Evolutionary conservation across 2,329 filamentous ascomycete genomes (phyloP), one percentile per base, ranked within the genome.

Genomic region (Orbilia oligospora): DNA sequence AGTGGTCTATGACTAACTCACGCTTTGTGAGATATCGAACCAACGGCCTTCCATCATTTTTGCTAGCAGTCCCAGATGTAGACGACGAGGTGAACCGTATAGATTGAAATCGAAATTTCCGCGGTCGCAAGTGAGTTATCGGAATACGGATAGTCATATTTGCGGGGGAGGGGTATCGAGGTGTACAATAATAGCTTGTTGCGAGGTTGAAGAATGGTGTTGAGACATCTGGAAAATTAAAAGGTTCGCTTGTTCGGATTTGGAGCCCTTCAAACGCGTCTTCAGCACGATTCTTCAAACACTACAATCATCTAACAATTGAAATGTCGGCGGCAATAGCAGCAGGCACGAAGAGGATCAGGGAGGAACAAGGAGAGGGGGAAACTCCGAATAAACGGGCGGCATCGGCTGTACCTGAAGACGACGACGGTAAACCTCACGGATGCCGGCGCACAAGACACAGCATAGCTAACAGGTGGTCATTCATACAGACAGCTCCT

Each of bases 401-500:
- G 27, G 68, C 69, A 12, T 69, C 68, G 12, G 63, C 61, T 18
- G 55, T 48, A 10, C 63, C 41, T 5, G 76, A 70, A 3, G 67
- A 77, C 5, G 75, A 73, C 24, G 76, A 73, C 53, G 76, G 76
- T 79, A 79, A 46, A 16, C n/a, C 12, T 9, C n/a, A 24, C 5
- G 20, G 9, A 5, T 24, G 6, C 55, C 18, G 36, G 22, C 27
- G 27, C 33, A 27, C 24, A 53, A 38, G 18, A 27, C 18, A 10
- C 24, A 16, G 58, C 5, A 33, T 16, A 14, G 33, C 63, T 67
- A 63, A 70, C 56, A 16, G 14, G n/a, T 14, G 64, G 51, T 33
- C 10, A 5, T n/a, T 56, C 9, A 10, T 36, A 80, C 72, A 88
- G 90, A 89, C 67, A 90, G 88, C 82, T 97, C 93, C 41, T 95